phyloP scores from a whole-genome alignment of 345 rosid genomes.

The Lenwebbia sp. region DNA sequence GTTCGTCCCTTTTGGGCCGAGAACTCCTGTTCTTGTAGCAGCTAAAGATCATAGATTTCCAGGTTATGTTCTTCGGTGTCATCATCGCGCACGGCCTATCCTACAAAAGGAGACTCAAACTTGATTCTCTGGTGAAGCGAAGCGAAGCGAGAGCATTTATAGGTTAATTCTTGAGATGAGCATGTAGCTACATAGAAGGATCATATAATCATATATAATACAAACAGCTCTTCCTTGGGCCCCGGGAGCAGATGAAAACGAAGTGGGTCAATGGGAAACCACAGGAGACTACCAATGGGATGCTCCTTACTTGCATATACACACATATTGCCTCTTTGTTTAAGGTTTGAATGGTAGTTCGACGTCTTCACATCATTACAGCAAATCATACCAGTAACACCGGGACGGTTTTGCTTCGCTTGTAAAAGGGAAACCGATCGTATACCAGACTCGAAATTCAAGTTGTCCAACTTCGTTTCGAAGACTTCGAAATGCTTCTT shows the following conservation, averaged over 20 bases:
- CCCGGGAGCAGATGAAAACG: not conserved
- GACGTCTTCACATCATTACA: not conserved
- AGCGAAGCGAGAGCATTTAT: not conserved
- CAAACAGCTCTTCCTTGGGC: not conserved
- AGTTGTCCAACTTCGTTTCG: not conserved
- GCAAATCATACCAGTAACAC: not conserved
- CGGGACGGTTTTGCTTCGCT: not conserved
- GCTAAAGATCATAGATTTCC: constrained; percentile 31
- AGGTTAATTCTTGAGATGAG: not conserved
- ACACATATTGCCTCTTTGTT: not conserved
- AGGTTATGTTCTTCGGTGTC: constrained; percentile 23
- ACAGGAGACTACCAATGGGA: not conserved
- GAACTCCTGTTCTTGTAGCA: constrained; percentile 24
- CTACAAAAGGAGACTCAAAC: not conserved
- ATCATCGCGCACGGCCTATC: not conserved
- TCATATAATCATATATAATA: not conserved
- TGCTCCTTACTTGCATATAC: not conserved
- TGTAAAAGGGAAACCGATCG: not conserved
- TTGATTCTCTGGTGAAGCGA: not conserved
- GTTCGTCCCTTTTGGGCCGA: constrained; percentile 1
- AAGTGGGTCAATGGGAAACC: not conserved
- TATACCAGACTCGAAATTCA: not conserved
- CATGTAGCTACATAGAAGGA: not conserved
- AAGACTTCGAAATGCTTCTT: not conserved
- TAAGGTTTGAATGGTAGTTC: not conserved